Conservation (phyloP, 139 green algal species). For the Ettlia oleoabundans region DNA sequence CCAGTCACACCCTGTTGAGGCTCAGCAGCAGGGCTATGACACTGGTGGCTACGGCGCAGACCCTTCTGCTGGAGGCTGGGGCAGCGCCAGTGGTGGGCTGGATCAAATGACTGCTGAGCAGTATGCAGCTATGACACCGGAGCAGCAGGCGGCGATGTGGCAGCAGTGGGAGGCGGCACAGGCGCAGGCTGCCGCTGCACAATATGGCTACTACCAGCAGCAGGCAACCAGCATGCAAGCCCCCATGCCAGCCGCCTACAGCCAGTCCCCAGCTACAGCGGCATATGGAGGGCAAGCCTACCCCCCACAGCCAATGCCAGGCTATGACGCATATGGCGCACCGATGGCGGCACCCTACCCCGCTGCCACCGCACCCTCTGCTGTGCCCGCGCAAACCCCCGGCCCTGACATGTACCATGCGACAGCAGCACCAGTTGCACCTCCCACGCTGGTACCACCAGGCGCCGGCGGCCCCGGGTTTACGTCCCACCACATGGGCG, state of each 20-base stretch:
- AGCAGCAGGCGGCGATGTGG: slow-evolving; percentile 58
- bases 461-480: no score
- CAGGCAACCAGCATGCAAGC: background rate
- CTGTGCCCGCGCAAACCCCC: background rate
- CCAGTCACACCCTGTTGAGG: background rate
- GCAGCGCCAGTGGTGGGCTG: background rate
- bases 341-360: background rate
- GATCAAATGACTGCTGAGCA: slow-evolving; percentile 33
- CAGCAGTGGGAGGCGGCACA: slow-evolving; percentile 53
- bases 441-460: background rate
- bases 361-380: background rate
- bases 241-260: background rate
- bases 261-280: background rate
- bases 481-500: no score
- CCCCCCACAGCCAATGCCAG: background rate
- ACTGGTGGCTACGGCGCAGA: background rate
- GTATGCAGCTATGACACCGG: slow-evolving; percentile 41
- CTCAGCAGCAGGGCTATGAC: no score
- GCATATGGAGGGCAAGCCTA: background rate
- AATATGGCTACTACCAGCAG: slow-evolving; percentile 36
- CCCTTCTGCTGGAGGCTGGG: background rate
- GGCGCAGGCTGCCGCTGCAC: slow-evolving; percentile 14
- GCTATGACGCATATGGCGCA: slow-evolving; percentile 1
- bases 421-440: background rate
- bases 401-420: background rate